phyloP scores from a whole-genome alignment of 2,329 filamentous ascomycete genomes.

The Salinomyces thailandicus region DNA sequence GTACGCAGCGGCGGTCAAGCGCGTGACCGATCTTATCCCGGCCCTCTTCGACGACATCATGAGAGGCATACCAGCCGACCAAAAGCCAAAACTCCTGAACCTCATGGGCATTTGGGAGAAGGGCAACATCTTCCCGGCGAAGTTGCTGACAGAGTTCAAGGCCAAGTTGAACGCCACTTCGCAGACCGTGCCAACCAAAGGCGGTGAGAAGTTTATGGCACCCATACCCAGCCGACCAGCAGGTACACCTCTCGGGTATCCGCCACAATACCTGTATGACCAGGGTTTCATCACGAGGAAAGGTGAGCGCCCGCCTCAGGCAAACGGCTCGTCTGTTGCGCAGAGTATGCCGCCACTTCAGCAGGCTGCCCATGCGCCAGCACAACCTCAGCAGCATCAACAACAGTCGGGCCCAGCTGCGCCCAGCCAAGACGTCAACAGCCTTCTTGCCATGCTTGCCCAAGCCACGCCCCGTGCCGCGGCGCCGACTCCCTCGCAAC shows the following conservation, averaged over 20 bases:
- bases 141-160: slow-evolving; percentile 75
- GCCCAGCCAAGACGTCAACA: slow-evolving; percentile 24
- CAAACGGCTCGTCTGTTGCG: slow-evolving; percentile 9
- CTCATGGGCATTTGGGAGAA: slow-evolving; percentile 97
- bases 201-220: slow-evolving; percentile 22
- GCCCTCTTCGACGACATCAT: slow-evolving; percentile 93
- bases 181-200: slow-evolving; percentile 11
- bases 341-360: slow-evolving; percentile 6
- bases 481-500: slow-evolving; percentile 15
- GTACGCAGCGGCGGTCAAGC: slow-evolving; percentile 87
- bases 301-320: slow-evolving; percentile 5
- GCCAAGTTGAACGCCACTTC: slow-evolving; percentile 37
- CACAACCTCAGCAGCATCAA: slow-evolving; percentile 3
- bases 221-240: slow-evolving; percentile 21
- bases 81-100: slow-evolving; percentile 97
- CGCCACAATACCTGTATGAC: slow-evolving; percentile 22
- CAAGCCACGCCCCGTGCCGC: slow-evolving; percentile 16
- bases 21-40: slow-evolving; percentile 90
- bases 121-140: slow-evolving; percentile 73
- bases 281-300: slow-evolving; percentile 19
- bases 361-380: slow-evolving; percentile 3
- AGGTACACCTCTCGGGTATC: slow-evolving; percentile 21
- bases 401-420: slow-evolving; percentile 9
- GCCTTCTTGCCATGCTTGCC: slow-evolving; percentile 26
- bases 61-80: slow-evolving; percentile 75